phyloP scores from a whole-genome alignment of 2,329 filamentous ascomycete species.

The Fusarium brachygibbosum region DNA sequence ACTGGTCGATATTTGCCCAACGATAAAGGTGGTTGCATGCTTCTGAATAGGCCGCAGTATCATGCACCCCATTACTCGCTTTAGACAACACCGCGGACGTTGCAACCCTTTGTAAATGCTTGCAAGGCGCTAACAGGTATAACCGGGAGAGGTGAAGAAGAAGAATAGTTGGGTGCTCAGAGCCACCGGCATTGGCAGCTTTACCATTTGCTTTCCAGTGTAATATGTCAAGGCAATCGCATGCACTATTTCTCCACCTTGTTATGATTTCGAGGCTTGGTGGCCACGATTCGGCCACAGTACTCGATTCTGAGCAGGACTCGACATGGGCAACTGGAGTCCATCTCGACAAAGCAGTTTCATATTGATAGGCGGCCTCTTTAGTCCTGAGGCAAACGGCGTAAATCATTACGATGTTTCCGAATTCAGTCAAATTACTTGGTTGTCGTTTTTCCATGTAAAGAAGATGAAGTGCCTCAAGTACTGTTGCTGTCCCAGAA shows the following conservation, averaged over 20 bases:
- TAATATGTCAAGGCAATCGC: constrained; percentile 37
- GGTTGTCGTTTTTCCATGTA: constrained; percentile 38
- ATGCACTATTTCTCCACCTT: constrained; percentile 41
- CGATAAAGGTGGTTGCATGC: constrained; percentile 20
- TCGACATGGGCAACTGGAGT: constrained; percentile 32
- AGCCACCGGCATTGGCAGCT: constrained; percentile 35
- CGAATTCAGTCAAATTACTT: constrained; percentile 36
- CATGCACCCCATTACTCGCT: background rate
- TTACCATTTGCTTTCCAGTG: constrained; percentile 39
- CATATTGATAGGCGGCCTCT: constrained; percentile 29
- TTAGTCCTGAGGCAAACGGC: constrained; percentile 23
- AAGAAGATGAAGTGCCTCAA: constrained; percentile 31
- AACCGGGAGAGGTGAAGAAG: constrained; percentile 40
- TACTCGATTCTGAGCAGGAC: constrained; percentile 8
- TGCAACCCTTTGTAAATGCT: constrained; percentile 31
- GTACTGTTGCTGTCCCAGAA: constrained; percentile 11
- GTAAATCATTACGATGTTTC: constrained; percentile 32
- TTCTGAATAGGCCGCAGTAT: constrained; percentile 12
- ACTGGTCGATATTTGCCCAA: constrained; percentile 40
- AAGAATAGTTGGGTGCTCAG: constrained; percentile 39
- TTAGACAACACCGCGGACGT: background rate
- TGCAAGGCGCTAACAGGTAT: constrained; percentile 28
- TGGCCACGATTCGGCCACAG: constrained; percentile 30
- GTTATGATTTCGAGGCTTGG: constrained; percentile 30
- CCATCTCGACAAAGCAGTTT: constrained; percentile 29